phyloP scores from a whole-genome alignment of 2,329 filamentous ascomycete species.

The Xylariaceae sp. region DNA sequence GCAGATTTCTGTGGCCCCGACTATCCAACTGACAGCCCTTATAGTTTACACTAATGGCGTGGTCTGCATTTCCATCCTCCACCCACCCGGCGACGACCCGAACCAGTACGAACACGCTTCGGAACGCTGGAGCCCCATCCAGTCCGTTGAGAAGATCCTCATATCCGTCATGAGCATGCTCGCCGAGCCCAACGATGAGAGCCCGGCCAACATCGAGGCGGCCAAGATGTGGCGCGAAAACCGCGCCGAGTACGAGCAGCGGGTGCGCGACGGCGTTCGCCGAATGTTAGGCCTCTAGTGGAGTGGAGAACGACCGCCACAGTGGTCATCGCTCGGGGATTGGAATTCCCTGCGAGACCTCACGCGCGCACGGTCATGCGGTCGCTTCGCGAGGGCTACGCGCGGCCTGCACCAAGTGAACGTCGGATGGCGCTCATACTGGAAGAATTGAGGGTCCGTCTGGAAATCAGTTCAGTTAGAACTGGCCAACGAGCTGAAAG shows the following conservation, averaged over 20 bases:
- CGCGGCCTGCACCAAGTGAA: no score
- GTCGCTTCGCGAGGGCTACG: not conserved
- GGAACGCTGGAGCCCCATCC: conserved; percentile 93
- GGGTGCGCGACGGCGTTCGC: conserved; percentile 76
- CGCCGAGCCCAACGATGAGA: conserved; percentile 94
- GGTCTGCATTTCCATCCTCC: conserved; percentile 97
- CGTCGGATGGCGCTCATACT: no score
- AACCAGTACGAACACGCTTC: conserved; percentile 97
- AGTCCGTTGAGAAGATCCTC: conserved; percentile 95
- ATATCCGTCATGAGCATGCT: conserved; percentile 98
- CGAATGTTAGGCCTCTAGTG: conserved; percentile 66
- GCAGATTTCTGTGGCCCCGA: not conserved
- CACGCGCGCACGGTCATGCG: conserved; percentile 5
- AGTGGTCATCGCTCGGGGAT: not conserved
- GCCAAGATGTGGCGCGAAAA: conserved; percentile 93
- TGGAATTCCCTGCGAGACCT: not conserved
- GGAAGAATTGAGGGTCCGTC: no score
- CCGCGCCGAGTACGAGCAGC: conserved; percentile 75
- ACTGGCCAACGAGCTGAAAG: no score
- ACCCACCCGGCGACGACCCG: conserved; percentile 92
- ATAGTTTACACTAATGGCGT: conserved; percentile 84
- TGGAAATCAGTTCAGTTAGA: no score
- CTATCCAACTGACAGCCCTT: not conserved
- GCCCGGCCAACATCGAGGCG: conserved; percentile 90
- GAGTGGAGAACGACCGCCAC: conserved; percentile 11